These are phyloP conservation scores for Lecanicillium sp. DNA, from an alignment of 2,329 filamentous ascomycete species.

Conservation along the genomic window DNA sequence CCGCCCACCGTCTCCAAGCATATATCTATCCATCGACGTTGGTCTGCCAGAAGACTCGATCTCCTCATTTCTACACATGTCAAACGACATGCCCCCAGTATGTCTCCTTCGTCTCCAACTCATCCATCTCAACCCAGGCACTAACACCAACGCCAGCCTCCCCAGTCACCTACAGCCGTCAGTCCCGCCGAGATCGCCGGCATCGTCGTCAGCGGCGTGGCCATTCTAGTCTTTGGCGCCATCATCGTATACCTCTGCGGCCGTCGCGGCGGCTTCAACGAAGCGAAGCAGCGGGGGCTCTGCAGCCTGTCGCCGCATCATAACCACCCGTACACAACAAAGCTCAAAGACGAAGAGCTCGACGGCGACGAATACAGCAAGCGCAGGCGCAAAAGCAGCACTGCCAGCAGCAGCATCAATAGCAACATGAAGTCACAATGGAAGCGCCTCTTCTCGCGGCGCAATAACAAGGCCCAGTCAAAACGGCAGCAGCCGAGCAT, in stretches of 20 bases:
- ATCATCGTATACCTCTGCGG: slow-evolving; percentile 41
- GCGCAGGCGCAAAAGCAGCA: too few species aligned
- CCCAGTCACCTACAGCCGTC: slow-evolving; percentile 8
- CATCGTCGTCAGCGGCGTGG: slow-evolving; percentile 45
- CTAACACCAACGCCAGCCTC: too few species aligned
- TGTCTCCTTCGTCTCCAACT: not conserved
- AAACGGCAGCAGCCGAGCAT: not conserved
- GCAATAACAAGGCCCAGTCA: too few species aligned
- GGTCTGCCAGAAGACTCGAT: too few species aligned
- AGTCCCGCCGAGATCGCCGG: slow-evolving; percentile 48
- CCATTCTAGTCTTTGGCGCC: slow-evolving; percentile 33
- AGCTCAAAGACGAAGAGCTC: not conserved
- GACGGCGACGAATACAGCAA: too few species aligned
- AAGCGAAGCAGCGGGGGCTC: not conserved
- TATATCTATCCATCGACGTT: too few species aligned
- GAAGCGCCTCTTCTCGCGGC: too few species aligned
- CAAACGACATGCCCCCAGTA: not conserved
- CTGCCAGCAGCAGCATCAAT: too few species aligned
- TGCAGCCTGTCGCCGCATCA: not conserved
- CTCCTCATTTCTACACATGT: too few species aligned
- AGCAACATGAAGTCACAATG: too few species aligned
- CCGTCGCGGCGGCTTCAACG: slow-evolving; percentile 27
- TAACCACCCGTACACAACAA: not conserved
- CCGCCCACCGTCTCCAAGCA: too few species aligned
- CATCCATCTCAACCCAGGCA: too few species aligned